Evolutionary conservation across 2,329 filamentous ascomycete species (phyloP), one percentile per base, ranked within the genome.

Genomic region (Aspergillus uvarum): DNA sequence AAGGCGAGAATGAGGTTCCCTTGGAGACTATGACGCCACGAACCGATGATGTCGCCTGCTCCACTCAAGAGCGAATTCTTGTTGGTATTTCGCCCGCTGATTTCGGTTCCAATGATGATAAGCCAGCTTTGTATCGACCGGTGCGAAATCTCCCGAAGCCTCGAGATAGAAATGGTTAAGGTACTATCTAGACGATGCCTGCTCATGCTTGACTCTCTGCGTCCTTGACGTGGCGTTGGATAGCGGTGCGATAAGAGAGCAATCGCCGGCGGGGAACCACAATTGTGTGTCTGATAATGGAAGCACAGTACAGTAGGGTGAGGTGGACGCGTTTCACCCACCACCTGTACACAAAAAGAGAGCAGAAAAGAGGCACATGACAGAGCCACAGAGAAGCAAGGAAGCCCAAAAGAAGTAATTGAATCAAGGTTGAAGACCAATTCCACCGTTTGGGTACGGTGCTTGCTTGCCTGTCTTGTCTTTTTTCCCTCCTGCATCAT

Each of bases 31-130:
- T 55, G 53, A 55, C 53, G 49, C 55, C 55, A 57, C 55, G 48
- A 48, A 49, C 55, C 26, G 55, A 57, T 57, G 55, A 57, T 57
- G 55, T 57, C 55, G 55, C 55, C 55, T 35, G 55, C 55, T 57
- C 55, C 55, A 57, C 55, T 57, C 55, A 57, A 29, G 44, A 44
- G 32, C 48, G 16, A 22, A 19, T 49, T 21, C 48, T 35, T 38
- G 29, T 51, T 47, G 42, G 42, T 48, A 48, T 48, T 54, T 55
- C 44, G n/a, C n/a, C 53, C 42, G 53, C 53, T 31, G 53, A n/a
- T 44, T 48, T 29, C 42, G 42, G n/a, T 31, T 29, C 7, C 24
- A 24, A 50, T 44, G 16, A 44, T 44, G 38, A 44, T 44, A 44
- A 44, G 38, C 38, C 38, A 44, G 38, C 38, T 16, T 4, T 16